Conservation (phyloP, 2,329 filamentous ascomycete species). For the Tolypocladium nubicola region DNA sequence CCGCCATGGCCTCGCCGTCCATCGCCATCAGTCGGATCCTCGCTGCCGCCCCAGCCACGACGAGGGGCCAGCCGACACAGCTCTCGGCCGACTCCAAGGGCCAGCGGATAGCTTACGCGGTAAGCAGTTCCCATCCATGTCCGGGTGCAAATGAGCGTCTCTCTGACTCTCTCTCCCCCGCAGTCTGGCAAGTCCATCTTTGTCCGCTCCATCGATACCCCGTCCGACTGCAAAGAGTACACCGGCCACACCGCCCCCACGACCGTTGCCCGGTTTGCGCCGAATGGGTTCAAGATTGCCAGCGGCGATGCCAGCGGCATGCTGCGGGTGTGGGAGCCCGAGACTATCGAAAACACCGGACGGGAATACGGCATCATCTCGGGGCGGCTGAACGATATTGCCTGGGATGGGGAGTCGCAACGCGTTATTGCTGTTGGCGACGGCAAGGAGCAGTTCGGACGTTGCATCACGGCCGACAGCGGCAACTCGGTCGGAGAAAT, state of each 20-base stretch:
- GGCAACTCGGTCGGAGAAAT: constrained; percentile 96
- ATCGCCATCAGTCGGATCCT: constrained; percentile 60
- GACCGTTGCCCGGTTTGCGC: constrained; percentile 87
- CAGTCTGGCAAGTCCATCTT: constrained; percentile 96
- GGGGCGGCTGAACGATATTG: constrained; percentile 89
- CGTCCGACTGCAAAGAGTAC: constrained; percentile 77
- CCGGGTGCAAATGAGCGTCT: not conserved
- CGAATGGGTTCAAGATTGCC: constrained; percentile 89
- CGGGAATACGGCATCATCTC: constrained; percentile 93
- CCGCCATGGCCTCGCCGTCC: constrained; percentile 27
- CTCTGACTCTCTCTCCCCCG: not conserved
- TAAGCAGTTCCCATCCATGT: constrained; percentile 30
- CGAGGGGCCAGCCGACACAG: constrained; percentile 77
- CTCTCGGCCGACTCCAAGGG: constrained; percentile 83
- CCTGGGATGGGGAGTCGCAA: constrained; percentile 95
- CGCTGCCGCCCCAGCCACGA: constrained; percentile 74
- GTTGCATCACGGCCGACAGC: constrained; percentile 90
- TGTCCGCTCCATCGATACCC: constrained; percentile 86
- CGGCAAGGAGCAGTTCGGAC: constrained; percentile 85
- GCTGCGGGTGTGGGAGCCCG: constrained; percentile 87
- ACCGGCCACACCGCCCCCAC: constrained; percentile 81
- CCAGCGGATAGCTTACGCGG: constrained; percentile 85
- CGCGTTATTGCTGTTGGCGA: constrained; percentile 93
- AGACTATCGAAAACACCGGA: constrained; percentile 75
- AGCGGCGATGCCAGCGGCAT: constrained; percentile 78